phyloP scores from a whole-genome alignment of 495 filamentous ascomycete genomes.

The Aspergillus saccharolyticus region DNA sequence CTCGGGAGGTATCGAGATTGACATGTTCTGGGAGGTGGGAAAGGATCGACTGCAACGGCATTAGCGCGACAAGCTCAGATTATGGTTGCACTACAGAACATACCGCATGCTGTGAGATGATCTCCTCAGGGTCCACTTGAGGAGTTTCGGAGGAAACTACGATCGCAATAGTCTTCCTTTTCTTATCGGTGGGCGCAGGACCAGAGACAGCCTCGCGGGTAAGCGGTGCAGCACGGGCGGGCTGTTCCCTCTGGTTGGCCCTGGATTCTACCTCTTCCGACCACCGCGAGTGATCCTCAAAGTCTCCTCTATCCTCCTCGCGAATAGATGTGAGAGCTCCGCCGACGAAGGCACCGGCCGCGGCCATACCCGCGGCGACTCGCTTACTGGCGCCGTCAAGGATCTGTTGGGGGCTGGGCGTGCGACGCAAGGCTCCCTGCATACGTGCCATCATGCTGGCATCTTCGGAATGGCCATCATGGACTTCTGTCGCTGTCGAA shows the following conservation, averaged over 20 bases:
- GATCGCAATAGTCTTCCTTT: conserved; percentile 73
- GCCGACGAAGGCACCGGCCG: conserved; percentile 74
- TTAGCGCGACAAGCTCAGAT: conserved; percentile 16
- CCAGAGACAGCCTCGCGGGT: conserved; percentile 18
- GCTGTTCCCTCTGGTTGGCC: conserved; percentile 31
- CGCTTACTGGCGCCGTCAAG: conserved; percentile 72
- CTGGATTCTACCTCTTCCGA: conserved; percentile 67
- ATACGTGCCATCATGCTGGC: conserved; percentile 69
- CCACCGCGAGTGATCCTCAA: conserved; percentile 79
- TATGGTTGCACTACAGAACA: conserved; percentile 24
- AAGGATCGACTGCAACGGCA: conserved; percentile 66
- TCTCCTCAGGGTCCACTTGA: conserved; percentile 56
- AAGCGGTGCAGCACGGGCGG: conserved; percentile 17
- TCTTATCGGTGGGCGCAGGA: conserved; percentile 18
- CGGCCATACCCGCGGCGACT: conserved; percentile 73
- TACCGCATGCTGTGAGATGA: conserved; percentile 71
- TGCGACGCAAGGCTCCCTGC: conserved; percentile 76
- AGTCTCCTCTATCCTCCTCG: conserved; percentile 75
- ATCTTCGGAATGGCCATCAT: conserved; percentile 41
- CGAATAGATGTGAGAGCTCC: conserved; percentile 76
- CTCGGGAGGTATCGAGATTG: conserved; percentile 59
- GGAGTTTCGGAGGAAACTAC: conserved; percentile 73
- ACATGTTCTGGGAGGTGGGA: conserved; percentile 76
- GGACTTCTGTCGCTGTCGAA: conserved; percentile 27
- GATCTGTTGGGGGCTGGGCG: conserved; percentile 84